Percentiles rank a stretch among this genome's conserved stretches.
Conservation (phyloP, 352 stramenopile species). For the Aphanomyces cochlioides region DNA sequence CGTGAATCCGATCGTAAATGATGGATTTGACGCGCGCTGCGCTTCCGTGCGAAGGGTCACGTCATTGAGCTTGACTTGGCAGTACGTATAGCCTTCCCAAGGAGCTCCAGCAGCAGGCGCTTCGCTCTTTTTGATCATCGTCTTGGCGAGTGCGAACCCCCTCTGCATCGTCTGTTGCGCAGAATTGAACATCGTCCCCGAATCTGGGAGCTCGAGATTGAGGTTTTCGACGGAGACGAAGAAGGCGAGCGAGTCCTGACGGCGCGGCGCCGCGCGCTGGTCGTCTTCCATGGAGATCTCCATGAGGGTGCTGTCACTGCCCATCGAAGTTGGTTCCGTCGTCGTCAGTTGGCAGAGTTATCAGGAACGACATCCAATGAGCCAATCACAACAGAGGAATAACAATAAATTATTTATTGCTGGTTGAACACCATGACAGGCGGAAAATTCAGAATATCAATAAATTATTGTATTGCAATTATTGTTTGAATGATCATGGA, state of each 20-base stretch:
- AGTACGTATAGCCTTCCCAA: neutral
- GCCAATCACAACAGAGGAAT: too few relatives aligned
- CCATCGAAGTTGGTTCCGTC: neutral
- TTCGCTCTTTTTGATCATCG: conserved; percentile 17
- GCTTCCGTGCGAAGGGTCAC: conserved; percentile 1
- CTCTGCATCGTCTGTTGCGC: conserved; percentile 14
- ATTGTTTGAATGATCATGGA: too few relatives aligned
- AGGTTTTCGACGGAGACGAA: conserved; percentile 11
- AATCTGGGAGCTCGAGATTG: neutral
- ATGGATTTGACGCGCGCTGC: neutral
- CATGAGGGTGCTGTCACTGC: neutral
- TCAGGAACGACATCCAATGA: too few relatives aligned
- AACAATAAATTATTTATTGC: too few relatives aligned
- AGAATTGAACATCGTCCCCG: neutral
- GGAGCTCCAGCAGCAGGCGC: neutral
- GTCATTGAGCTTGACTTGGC: neutral
- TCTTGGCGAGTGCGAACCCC: conserved; percentile 13
- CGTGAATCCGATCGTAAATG: neutral
- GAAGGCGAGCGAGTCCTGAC: neutral
- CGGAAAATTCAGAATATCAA: too few relatives aligned
- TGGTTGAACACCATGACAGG: too few relatives aligned
- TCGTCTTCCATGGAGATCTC: conserved; percentile 3
- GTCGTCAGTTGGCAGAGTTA: too few relatives aligned
- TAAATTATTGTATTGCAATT: too few relatives aligned
- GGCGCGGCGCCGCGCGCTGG: neutral